phyloP scores from a whole-genome alignment of 345 rosid genomes.

The Turnera subulata region DNA sequence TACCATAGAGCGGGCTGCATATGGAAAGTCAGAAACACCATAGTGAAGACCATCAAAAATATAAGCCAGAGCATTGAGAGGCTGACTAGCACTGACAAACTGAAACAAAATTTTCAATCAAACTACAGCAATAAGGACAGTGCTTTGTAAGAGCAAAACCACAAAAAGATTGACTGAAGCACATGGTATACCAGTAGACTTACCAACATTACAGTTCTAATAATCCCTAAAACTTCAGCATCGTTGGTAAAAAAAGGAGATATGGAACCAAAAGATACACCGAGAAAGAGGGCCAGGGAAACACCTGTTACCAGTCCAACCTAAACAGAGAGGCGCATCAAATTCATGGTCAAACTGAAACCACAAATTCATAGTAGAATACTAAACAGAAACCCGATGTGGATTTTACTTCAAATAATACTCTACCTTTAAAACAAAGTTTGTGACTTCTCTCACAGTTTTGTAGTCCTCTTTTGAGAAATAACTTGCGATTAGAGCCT shows the following conservation, averaged over 20 bases:
- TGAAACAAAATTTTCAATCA: constrained; percentile 25
- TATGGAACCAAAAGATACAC: constrained; percentile 59
- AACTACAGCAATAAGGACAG: background rate
- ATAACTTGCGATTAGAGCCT: constrained; percentile 85
- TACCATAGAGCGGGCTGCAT: constrained; percentile 88
- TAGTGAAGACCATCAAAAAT: constrained; percentile 92
- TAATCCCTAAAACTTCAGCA: constrained; percentile 60
- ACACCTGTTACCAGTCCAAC: constrained; percentile 69
- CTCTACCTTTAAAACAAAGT: constrained; percentile 72
- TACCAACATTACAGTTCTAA: constrained; percentile 74
- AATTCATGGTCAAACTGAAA: background rate
- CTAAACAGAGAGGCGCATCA: constrained; percentile 36
- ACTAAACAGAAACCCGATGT: too few relatives aligned
- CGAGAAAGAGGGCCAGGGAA: constrained; percentile 61
- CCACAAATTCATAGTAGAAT: too few relatives aligned
- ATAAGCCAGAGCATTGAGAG: constrained; percentile 82
- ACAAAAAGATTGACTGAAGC: background rate
- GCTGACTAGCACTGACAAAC: constrained; percentile 91
- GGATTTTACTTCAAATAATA: too few relatives aligned
- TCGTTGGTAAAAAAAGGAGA: constrained; percentile 81
- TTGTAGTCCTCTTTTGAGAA: constrained; percentile 63
- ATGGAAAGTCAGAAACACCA: constrained; percentile 89
- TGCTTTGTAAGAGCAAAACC: background rate
- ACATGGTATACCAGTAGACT: too few relatives aligned
- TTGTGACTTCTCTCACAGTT: constrained; percentile 61